Percentiles rank a stretch among this genome's conserved stretches.
These are phyloP conservation scores for Dioszegia hungarica DNA, from an alignment of 768 basidiomycete species.

Conservation along the genomic window DNA sequence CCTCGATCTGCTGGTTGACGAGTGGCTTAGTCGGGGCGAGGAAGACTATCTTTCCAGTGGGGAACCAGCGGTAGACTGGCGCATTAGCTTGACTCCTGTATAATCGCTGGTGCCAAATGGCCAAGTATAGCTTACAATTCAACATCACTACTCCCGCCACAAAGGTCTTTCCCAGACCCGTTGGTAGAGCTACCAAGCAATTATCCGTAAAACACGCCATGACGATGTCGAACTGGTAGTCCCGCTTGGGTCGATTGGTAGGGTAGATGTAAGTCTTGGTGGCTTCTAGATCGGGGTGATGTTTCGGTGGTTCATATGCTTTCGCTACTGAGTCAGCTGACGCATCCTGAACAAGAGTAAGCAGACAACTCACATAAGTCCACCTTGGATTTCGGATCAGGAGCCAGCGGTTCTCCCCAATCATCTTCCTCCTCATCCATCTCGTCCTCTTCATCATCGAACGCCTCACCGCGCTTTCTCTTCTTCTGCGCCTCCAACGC, in stretches of 20 bases:
- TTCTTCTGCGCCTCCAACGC: constrained; percentile 57
- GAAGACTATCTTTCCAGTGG: constrained; percentile 64
- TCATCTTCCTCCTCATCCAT: constrained; percentile 54
- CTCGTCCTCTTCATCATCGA: constrained; percentile 58
- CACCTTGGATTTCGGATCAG: constrained; percentile 75
- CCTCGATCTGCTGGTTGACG: constrained; percentile 89
- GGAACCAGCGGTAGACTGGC: constrained; percentile 48
- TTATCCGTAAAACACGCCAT: constrained; percentile 81
- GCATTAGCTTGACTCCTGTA: neutral
- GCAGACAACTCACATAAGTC: constrained; percentile 55
- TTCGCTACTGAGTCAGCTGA: constrained; percentile 7
- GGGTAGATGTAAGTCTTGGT: constrained; percentile 84
- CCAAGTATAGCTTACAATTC: constrained; percentile 78
- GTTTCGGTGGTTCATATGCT: constrained; percentile 36
- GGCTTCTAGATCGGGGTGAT: constrained; percentile 33
- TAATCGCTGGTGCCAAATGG: constrained; percentile 3
- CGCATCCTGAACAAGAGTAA: neutral
- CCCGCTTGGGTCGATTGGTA: constrained; percentile 75
- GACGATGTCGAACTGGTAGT: constrained; percentile 93
- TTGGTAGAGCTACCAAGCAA: constrained; percentile 87
- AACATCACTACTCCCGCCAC: constrained; percentile 96
- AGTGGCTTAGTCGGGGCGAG: constrained; percentile 94
- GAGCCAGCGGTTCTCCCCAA: constrained; percentile 57
- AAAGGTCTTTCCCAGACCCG: constrained; percentile 96
- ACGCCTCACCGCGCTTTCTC: constrained; percentile 45